A percentile compares a stretch with the other conserved stretches of the same genome.
Conservation (phyloP, 108 stramenopile genomes). For the Aurantiochytrium sp. region DNA sequence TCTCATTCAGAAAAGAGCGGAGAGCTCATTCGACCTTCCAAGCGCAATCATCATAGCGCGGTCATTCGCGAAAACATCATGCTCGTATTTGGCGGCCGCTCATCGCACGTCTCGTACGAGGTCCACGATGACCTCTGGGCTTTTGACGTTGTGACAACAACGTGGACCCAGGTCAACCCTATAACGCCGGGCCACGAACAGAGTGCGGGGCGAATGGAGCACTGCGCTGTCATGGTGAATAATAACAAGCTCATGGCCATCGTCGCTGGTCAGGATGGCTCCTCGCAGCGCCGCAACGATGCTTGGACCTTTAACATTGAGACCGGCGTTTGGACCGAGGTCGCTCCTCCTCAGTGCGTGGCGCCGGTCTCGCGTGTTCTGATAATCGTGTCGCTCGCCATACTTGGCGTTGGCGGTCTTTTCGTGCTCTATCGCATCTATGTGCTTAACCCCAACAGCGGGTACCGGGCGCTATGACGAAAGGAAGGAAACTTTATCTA, state of each 20-base stretch:
- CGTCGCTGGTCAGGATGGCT: neutral
- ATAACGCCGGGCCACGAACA: neutral
- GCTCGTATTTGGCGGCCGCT: neutral
- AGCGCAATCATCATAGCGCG: neutral
- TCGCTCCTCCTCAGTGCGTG: neutral
- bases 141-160: neutral
- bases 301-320: neutral
- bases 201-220: neutral
- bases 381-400: neutral
- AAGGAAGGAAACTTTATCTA: too few species aligned
- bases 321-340: neutral
- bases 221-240: neutral
- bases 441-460: neutral
- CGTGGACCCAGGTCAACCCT: neutral
- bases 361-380: neutral
- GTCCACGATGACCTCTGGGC: constrained; percentile 5
- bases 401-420: neutral
- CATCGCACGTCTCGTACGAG: neutral
- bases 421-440: neutral
- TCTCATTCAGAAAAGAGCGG: too few species aligned
- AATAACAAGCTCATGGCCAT: neutral
- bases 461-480: neutral
- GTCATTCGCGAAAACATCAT: constrained; percentile 2
- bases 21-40: neutral
- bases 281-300: neutral